Evolutionary conservation across 495 filamentous ascomycete genomes (phyloP).

Genomic region (Opeltia flavorubescens): DNA sequence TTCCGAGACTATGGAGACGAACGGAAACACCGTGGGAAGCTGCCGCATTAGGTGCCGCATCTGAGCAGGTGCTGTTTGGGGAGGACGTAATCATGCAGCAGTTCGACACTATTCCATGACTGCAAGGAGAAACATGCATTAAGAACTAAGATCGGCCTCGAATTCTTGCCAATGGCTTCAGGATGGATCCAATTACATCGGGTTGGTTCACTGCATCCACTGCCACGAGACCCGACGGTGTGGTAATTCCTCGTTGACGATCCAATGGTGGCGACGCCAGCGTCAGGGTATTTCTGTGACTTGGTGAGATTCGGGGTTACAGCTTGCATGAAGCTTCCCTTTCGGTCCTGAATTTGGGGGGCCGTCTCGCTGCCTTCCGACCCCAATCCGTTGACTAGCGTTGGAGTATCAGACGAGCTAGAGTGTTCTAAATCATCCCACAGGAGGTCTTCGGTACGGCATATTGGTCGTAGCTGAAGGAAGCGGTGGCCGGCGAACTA

Average conservation of each 20-base stretch:
- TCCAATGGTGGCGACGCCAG: background rate
- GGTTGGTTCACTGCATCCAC: background rate
- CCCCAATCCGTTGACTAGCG: background rate
- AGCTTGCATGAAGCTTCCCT: background rate
- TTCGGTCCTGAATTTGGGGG: background rate
- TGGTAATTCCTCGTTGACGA: background rate
- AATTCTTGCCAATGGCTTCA: background rate
- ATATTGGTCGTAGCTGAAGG: too few relatives aligned
- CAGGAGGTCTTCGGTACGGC: background rate
- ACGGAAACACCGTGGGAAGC: background rate
- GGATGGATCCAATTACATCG: background rate
- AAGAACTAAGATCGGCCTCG: background rate
- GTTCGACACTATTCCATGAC: background rate
- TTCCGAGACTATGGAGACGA: constrained; percentile 1
- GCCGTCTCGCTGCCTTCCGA: background rate
- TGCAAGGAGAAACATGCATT: background rate
- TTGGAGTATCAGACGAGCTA: background rate
- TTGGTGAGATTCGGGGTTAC: background rate
- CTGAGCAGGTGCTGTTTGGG: background rate
- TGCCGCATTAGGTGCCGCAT: background rate
- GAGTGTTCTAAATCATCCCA: background rate
- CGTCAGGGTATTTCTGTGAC: background rate
- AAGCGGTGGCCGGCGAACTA: too few relatives aligned
- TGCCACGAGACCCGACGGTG: background rate
- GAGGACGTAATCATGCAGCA: constrained; percentile 1